phyloP scores from a whole-genome alignment of 225 moss, liverwort and hornwort species.

The Straminergon stramineum region DNA sequence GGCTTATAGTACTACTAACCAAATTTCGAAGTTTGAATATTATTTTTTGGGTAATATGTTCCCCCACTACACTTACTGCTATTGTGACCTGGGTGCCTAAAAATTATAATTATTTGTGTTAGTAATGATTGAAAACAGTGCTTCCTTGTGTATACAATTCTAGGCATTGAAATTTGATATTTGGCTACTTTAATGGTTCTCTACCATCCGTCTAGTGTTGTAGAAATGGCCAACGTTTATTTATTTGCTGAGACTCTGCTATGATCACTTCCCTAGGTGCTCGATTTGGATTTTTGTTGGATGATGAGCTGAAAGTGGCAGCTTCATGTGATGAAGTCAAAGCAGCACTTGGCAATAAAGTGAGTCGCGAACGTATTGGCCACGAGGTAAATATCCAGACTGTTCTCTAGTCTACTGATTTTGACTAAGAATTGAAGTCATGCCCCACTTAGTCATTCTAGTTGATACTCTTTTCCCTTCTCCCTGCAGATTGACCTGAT shows the following conservation, averaged over 20 bases:
- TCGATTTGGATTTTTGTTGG: constrained; percentile 69
- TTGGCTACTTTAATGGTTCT: background rate
- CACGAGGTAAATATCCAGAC: constrained; percentile 45
- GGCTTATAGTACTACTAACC: background rate
- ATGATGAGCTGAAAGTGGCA: constrained; percentile 65
- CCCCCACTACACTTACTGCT: background rate
- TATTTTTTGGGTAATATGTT: background rate
- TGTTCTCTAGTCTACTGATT: background rate
- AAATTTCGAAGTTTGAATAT: background rate
- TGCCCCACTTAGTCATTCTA: background rate
- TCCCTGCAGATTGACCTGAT: constrained; percentile 66
- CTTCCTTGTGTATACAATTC: background rate
- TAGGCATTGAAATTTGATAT: background rate
- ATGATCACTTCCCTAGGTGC: constrained; percentile 36
- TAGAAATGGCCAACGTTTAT: background rate
- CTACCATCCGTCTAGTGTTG: background rate
- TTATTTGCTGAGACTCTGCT: background rate
- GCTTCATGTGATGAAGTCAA: constrained; percentile 67
- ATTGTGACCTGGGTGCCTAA: background rate
- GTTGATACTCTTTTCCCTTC: background rate
- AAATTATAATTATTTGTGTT: background rate
- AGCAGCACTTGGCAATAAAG: constrained; percentile 65
- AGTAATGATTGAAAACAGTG: background rate
- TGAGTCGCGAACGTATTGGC: constrained; percentile 87
- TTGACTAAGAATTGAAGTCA: background rate